Base-by-base conservation (phyloP, 441 rosid species). In the Gossypium trilobum region DNA sequence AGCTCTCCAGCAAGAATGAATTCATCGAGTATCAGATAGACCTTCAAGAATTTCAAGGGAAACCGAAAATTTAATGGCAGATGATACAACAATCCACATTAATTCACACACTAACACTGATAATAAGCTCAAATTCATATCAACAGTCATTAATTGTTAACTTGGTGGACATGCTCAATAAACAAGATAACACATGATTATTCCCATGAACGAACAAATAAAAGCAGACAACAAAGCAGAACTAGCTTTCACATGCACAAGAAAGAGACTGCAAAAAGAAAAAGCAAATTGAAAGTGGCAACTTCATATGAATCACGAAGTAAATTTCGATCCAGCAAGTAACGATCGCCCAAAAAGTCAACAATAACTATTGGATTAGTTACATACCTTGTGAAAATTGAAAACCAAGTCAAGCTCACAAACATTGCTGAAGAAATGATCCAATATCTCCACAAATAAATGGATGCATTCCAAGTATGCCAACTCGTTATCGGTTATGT, bases 1-100 rank as follows among this genome's bases (percentile, higher is more conserved):
- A 94, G 96, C 82, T 94, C 99, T 33, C 99, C 99, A 19, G 97
- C 99, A 78, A 94, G 99, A 82, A 94, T 92, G 87, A 94, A 94
- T 74, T 94, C 97, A 62, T 94, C 99, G 10, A 94, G 97, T 73
- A 94, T 89, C 85, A 92, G 81, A 81, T 94, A 94, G 16, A 92
- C 99, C 99, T 94, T 71, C 23, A 57, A 29, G 57, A 63, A 29
- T 33, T 72, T 8, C 51, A 55, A 14, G 73, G 54, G 58, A 67
- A 36, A 70, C 17, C 1, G 57, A 25, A 4, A 67, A 48, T 9
- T 2, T 0, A 1, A 22, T 23, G 3, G 58, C 73, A 54, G 19
- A 52, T 9, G 0, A 22, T 42, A 59, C 68, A 23, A 31, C 60
- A 9, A 11, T 54, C 5, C 22, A 5, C 44, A 13, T 16, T 7